A percentile compares a stretch with the other conserved stretches of the same genome.
Conservation (phyloP, 2,329 filamentous ascomycete genomes). For the Scedosporium minutisporum region DNA sequence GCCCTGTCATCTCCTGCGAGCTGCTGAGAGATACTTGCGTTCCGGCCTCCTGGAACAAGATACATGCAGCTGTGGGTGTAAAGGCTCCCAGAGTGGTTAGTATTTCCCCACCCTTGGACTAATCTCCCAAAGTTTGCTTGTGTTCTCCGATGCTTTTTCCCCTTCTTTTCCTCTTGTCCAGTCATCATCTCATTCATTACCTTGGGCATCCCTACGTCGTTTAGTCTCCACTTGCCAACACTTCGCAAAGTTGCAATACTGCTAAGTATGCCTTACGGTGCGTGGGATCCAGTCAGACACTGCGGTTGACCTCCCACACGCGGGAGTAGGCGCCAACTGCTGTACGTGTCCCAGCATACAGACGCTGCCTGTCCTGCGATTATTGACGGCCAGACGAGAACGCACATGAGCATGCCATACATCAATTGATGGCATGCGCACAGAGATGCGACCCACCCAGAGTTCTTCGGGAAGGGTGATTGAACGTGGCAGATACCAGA, state of each 20-base stretch:
- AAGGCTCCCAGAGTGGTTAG: background rate
- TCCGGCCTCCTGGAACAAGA: background rate
- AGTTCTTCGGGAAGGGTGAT: background rate
- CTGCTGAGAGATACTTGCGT: background rate
- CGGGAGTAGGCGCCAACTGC: background rate
- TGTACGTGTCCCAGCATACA: background rate
- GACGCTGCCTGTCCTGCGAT: background rate
- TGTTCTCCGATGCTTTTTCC: background rate
- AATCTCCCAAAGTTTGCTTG: background rate
- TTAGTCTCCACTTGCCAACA: background rate
- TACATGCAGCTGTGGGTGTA: background rate
- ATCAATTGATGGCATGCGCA: background rate
- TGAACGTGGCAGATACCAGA: background rate
- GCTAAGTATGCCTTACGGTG: background rate
- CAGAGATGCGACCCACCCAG: background rate
- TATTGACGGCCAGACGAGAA: background rate
- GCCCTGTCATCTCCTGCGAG: background rate
- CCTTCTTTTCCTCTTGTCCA: no score
- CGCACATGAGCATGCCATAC: background rate
- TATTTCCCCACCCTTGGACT: background rate
- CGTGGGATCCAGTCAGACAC: background rate
- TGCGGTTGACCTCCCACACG: background rate
- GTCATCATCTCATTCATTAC: background rate
- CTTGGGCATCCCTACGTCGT: constrained; percentile 1
- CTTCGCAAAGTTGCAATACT: background rate